A percentile compares a stretch with the other conserved stretches of the same genome.
Conservation (phyloP, 768 basidiomycete genomes). For the Pulveroboletus sp. region DNA sequence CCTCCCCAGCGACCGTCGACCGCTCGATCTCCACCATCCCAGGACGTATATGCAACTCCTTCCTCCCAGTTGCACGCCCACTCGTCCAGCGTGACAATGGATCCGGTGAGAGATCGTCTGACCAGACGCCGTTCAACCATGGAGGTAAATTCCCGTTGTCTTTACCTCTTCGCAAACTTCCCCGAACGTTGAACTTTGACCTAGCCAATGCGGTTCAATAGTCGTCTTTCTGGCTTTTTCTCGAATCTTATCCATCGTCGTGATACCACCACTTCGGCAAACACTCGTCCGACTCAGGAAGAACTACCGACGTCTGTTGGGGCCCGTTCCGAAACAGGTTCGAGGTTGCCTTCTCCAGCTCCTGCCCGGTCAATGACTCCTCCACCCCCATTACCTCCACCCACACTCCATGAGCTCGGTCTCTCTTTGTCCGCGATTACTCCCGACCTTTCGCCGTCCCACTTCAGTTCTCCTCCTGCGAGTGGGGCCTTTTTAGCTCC, state of each 20-base stretch:
- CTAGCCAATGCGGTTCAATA: constrained; percentile 54
- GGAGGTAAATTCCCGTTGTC: constrained; percentile 43
- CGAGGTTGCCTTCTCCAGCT: constrained; percentile 52
- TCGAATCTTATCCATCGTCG: constrained; percentile 72
- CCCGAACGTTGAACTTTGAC: constrained; percentile 6
- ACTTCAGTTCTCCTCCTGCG: constrained; percentile 70
- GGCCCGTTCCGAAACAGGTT: constrained; percentile 33
- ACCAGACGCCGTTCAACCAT: constrained; percentile 47
- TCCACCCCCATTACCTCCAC: constrained; percentile 67
- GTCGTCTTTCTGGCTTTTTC: constrained; percentile 82
- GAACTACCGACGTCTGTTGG: constrained; percentile 27
- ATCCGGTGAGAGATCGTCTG: constrained; percentile 34
- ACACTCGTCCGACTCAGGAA: constrained; percentile 32
- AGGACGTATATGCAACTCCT: neutral
- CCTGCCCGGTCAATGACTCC: constrained; percentile 57
- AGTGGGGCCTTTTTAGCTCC: constrained; percentile 79
- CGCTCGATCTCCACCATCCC: constrained; percentile 22
- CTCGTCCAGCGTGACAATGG: constrained; percentile 12
- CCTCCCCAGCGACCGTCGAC: constrained; percentile 32
- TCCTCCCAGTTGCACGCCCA: constrained; percentile 6
- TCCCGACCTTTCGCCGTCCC: constrained; percentile 63
- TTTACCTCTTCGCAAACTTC: constrained; percentile 1
- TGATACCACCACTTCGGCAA: constrained; percentile 37
- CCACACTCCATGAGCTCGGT: constrained; percentile 70
- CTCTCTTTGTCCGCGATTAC: constrained; percentile 67